These are phyloP conservation scores for Elsinoe australis DNA, from an alignment of 2,329 filamentous ascomycete genomes.

Conservation along the genomic window DNA sequence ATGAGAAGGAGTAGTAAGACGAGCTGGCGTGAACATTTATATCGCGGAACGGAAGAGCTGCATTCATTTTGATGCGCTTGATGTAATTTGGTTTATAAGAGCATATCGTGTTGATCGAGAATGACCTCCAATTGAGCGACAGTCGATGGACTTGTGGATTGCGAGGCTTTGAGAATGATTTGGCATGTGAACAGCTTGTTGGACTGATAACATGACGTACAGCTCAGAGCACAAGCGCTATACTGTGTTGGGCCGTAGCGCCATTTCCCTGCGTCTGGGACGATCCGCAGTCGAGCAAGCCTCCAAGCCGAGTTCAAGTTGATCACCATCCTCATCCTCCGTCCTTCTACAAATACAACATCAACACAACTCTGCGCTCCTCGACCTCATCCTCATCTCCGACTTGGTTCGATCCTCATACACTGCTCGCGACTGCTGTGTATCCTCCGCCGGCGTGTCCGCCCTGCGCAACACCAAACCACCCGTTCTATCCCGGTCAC, in stretches of 20 bases:
- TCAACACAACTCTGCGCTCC: not conserved
- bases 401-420: no score
- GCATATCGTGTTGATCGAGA: conserved; percentile 3
- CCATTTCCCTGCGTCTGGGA: not conserved
- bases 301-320: not conserved
- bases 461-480: not conserved
- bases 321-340: not conserved
- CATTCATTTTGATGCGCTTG: conserved; percentile 37
- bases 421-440: no score
- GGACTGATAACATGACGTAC: conserved; percentile 12
- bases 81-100: not conserved
- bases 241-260: not conserved
- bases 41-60: conserved; percentile 72
- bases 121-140: no score
- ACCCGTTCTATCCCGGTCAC: conserved; percentile 9
- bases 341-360: not conserved
- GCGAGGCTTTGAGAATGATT: not conserved
- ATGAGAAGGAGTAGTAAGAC: conserved; percentile 92
- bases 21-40: conserved; percentile 92
- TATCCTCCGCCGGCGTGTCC: not conserved
- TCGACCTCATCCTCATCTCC: not conserved
- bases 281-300: not conserved
- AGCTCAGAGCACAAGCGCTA: conserved; percentile 1
- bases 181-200: conserved; percentile 12
- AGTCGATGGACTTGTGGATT: no score